Conservation (phyloP, 2,329 filamentous ascomycete genomes). For the Fusarium sp. region DNA sequence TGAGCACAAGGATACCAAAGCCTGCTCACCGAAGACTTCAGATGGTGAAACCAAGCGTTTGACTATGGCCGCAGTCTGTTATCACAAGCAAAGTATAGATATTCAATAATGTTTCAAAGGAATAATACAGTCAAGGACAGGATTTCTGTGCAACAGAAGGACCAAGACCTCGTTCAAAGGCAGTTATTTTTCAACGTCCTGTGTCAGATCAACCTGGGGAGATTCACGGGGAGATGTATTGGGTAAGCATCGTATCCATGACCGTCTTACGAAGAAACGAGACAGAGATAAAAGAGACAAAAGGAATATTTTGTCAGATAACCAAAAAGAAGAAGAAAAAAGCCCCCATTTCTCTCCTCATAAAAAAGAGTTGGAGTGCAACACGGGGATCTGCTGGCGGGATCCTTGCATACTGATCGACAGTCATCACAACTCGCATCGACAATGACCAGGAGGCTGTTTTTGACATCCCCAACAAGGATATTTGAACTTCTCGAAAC, state of each 20-base stretch:
- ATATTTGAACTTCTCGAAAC: not conserved
- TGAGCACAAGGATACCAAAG: not conserved
- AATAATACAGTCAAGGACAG: constrained; percentile 1
- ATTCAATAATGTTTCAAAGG: not conserved
- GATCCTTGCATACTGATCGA: constrained; percentile 12
- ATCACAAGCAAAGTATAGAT: constrained; percentile 9
- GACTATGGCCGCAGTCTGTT: constrained; percentile 20
- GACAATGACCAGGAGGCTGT: not conserved
- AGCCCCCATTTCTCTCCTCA: not conserved
- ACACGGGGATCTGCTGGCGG: not conserved
- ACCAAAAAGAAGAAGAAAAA: not conserved
- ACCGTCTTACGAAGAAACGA: constrained; percentile 12
- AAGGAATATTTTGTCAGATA: not conserved
- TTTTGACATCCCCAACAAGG: not conserved
- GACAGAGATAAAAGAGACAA: not conserved
- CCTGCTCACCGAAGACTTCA: constrained; percentile 24
- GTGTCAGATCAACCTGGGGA: not conserved
- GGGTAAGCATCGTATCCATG: constrained; percentile 10
- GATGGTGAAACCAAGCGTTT: constrained; percentile 38
- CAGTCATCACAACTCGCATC: not conserved
- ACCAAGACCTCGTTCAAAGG: constrained; percentile 5
- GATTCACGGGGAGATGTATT: not conserved
- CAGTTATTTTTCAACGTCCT: constrained; percentile 15
- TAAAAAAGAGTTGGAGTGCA: constrained; percentile 3
- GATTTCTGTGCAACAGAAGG: constrained; percentile 14